A percentile compares a stretch with the other conserved stretches of the same genome.
These are phyloP conservation scores for Globisporangium paroecandrum DNA, from an alignment of 352 stramenopile genomes.

Conservation along the genomic window DNA sequence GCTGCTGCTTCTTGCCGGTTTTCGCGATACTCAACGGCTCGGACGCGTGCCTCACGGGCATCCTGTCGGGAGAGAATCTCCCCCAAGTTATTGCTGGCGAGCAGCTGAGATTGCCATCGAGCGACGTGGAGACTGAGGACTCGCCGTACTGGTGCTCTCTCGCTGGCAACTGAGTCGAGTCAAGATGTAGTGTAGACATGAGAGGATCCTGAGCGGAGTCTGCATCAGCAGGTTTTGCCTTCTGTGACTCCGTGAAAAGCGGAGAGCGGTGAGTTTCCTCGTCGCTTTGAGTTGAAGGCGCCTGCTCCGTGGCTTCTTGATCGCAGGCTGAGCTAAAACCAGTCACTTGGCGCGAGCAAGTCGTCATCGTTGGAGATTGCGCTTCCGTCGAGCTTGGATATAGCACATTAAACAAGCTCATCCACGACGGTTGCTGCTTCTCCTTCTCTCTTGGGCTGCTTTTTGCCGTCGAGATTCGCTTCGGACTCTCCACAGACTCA, in stretches of 20 bases:
- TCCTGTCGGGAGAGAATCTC: constrained; percentile 48
- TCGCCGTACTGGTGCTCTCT: neutral
- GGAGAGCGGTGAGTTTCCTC: neutral
- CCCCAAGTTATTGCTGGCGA: constrained; percentile 30
- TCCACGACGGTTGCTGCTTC: neutral
- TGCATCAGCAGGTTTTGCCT: neutral
- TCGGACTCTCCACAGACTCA: neutral
- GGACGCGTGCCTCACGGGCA: constrained; percentile 26
- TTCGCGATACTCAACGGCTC: constrained; percentile 8
- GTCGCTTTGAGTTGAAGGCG: too few species aligned
- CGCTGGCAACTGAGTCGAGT: neutral
- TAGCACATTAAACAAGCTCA: constrained; percentile 4
- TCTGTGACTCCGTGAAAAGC: too few species aligned
- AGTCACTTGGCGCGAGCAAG: neutral
- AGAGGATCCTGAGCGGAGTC: neutral
- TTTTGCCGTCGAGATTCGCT: neutral
- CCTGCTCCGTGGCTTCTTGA: too few species aligned
- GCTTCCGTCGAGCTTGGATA: neutral
- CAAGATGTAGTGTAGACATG: neutral
- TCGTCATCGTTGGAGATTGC: too few species aligned
- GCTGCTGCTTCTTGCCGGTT: neutral
- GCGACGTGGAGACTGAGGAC: neutral
- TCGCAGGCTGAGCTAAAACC: neutral
- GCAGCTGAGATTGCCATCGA: constrained; percentile 3
- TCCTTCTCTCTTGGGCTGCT: neutral